phyloP scores from a whole-genome alignment of 2,329 filamentous ascomycete genomes.

The Ophiognomonia clavigignenti-juglandacearum region DNA sequence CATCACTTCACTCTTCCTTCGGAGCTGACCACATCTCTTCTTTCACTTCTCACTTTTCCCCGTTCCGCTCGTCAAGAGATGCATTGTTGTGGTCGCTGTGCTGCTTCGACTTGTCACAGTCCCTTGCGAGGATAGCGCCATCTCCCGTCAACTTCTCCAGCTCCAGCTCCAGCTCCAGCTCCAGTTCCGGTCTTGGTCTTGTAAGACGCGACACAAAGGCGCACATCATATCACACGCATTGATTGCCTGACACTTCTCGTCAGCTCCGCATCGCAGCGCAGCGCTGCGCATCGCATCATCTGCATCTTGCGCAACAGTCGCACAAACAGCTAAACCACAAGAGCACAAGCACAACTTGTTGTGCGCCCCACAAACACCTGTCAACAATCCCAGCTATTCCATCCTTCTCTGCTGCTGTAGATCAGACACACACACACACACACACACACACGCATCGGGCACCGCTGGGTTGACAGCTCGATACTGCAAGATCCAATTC shows the following conservation, averaged over 20 bases:
- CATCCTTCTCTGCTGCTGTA: conserved; percentile 7
- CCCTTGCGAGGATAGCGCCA: conserved; percentile 7
- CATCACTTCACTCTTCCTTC: background rate
- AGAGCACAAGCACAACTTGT: background rate
- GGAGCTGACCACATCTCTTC: background rate
- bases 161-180: no score
- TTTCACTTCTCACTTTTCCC: background rate
- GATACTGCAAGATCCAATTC: no score
- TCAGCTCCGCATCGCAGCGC: background rate
- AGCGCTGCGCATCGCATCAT: background rate
- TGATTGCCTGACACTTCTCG: background rate
- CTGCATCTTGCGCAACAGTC: background rate
- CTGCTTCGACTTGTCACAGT: conserved; percentile 2
- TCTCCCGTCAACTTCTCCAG: no score
- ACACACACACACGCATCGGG: no score
- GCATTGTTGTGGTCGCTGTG: conserved; percentile 5
- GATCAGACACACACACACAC: conserved; percentile 1
- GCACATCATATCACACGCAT: background rate
- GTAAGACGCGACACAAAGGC: conserved; percentile 12
- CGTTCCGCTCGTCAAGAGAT: conserved; percentile 7
- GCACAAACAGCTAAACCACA: background rate
- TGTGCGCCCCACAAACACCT: background rate
- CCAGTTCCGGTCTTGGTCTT: background rate
- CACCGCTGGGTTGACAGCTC: no score
- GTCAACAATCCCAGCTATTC: conserved; percentile 11